Conservation (phyloP, 495 filamentous ascomycete genomes). For the Achaetomiella virescens region DNA sequence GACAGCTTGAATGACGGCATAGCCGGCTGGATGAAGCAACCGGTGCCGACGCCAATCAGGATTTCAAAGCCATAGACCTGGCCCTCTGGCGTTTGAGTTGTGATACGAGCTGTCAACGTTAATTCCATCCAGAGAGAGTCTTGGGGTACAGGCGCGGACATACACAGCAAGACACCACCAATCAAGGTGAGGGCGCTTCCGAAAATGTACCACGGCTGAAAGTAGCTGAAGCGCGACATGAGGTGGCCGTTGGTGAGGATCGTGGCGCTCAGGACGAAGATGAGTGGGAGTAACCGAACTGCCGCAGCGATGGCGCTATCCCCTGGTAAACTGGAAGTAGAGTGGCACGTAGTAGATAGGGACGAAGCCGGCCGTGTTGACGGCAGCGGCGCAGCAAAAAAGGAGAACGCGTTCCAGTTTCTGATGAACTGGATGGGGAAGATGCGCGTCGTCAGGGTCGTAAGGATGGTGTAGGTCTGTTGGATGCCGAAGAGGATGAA, state of each 20-base stretch:
- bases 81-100: conserved; percentile 24
- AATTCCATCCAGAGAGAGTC: background rate
- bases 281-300: conserved; percentile 54
- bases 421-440: conserved; percentile 50
- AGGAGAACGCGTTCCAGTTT: conserved; percentile 39
- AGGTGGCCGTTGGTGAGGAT: conserved; percentile 45
- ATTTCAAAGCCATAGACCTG: conserved; percentile 50
- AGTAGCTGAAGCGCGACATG: conserved; percentile 45
- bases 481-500: conserved; percentile 44
- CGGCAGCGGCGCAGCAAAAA: conserved; percentile 33
- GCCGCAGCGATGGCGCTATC: conserved; percentile 45
- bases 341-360: conserved; percentile 47
- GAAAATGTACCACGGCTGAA: conserved; percentile 53
- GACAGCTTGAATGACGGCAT: conserved; percentile 47
- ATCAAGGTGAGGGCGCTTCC: conserved; percentile 43
- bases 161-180: conserved; percentile 44
- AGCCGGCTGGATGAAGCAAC: conserved; percentile 44
- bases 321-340: conserved; percentile 53
- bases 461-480: conserved; percentile 46
- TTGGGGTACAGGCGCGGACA: background rate
- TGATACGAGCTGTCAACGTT: conserved; percentile 34
- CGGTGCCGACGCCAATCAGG: conserved; percentile 49
- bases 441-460: conserved; percentile 38
- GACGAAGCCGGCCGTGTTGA: conserved; percentile 32
- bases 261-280: conserved; percentile 42